These are phyloP conservation scores for Phytophthora citricola DNA, from an alignment of 352 stramenopile species.

Conservation along the genomic window DNA sequence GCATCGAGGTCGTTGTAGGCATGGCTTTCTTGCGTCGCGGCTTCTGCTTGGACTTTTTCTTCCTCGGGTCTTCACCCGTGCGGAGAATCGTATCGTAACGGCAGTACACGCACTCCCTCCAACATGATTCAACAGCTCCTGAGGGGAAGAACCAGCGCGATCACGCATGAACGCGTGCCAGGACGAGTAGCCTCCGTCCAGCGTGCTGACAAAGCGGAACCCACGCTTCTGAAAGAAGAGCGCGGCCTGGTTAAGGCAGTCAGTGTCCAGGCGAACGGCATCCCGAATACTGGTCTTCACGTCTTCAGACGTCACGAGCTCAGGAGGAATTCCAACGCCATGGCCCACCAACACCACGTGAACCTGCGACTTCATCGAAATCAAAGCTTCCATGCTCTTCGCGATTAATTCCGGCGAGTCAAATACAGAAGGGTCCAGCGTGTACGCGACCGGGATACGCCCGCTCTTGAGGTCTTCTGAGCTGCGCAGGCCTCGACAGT, in stretches of 20 bases:
- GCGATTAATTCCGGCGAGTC: conserved; percentile 83
- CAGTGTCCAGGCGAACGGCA: conserved; percentile 68
- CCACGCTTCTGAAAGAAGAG: conserved; percentile 86
- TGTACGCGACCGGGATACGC: conserved; percentile 78
- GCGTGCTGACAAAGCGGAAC: conserved; percentile 81
- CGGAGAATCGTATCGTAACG: conserved; percentile 77
- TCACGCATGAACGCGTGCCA: conserved; percentile 90
- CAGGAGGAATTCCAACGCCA: conserved; percentile 68
- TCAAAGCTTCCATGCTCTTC: conserved; percentile 71
- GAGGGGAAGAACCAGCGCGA: conserved; percentile 51
- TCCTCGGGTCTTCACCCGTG: conserved; percentile 70
- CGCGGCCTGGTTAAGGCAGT: conserved; percentile 76
- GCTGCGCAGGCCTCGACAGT: conserved; percentile 75
- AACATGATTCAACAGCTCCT: conserved; percentile 78
- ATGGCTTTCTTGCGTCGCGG: conserved; percentile 72
- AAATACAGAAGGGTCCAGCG: conserved; percentile 80
- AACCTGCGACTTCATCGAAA: conserved; percentile 75
- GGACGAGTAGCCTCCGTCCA: conserved; percentile 81
- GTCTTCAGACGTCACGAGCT: conserved; percentile 69
- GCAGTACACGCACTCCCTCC: conserved; percentile 79
- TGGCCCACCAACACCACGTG: conserved; percentile 82
- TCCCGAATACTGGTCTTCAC: conserved; percentile 79
- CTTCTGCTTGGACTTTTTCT: conserved; percentile 54
- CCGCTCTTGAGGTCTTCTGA: conserved; percentile 84
- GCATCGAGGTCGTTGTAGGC: conserved; percentile 73